Base-by-base conservation (phyloP, 1,139 yeast species). In the Protomyces macrosporus region DNA sequence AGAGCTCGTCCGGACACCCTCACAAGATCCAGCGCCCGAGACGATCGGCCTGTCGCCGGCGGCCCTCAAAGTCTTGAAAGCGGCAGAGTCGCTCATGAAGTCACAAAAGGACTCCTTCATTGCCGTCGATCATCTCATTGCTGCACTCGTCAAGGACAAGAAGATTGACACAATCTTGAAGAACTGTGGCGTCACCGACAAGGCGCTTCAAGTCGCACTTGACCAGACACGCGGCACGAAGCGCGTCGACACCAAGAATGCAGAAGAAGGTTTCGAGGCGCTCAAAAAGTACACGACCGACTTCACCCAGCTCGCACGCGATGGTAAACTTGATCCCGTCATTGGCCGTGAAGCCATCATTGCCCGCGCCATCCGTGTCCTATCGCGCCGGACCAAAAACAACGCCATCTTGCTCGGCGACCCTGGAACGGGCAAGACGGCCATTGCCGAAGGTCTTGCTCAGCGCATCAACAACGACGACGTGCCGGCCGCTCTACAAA, bases 301-400 rank as follows among this genome's bases (percentile, higher is more conserved):
- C 74, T 82, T 93, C 78, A 95, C 98, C 0, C 95, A 89, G 71
- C 85, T 85, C 75, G 98, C 98, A 10, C 82, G 96, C 69, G 86
- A 88, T 72, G 98, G 99, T 73, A 88, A 88, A 74, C 84, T 93
- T 67, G 99, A 93, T 75, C 99, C 99, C 1, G 98, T 95, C 58
- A 95, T 93, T 73, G 99, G 99, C 63, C 86, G 99, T 78, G 98
- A 93, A 75, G 98, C 93, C 75, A 98, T 93, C 77, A 93, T 95
- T 69, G 84, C 98, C 77, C 82, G 98, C 70, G 90, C 96, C 52
- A 91, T 93, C 67, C 83, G 98, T 68, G 96, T 95, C 4, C 80
- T 93, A 68, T 93, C 98, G 16, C 86, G 98, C 78, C 85, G 98
- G 77, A 88, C 96, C 40, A 93, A 93, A 77, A 90, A 97, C 3